Conservation (phyloP, 768 basidiomycete species). For the Neoboletus brunneissimus region DNA sequence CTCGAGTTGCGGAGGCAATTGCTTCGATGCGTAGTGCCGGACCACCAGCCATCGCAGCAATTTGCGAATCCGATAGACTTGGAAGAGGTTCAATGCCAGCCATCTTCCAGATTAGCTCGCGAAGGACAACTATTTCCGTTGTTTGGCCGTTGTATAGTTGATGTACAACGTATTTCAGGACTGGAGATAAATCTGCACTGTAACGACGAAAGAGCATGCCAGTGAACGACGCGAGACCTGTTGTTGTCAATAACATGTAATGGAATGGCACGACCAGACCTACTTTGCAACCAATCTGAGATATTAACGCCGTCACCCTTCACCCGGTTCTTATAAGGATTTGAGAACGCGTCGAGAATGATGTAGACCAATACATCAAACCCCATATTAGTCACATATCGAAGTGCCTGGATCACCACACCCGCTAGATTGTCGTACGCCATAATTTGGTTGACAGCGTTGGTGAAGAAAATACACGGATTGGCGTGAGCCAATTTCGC, state of each 20-base stretch:
- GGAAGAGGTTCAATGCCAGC: slow-evolving; percentile 90
- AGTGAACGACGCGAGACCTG: slow-evolving; percentile 90
- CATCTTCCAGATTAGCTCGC: slow-evolving; percentile 93
- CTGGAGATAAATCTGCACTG: slow-evolving; percentile 74
- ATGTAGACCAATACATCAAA: slow-evolving; percentile 91
- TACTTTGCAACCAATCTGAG: slow-evolving; percentile 90
- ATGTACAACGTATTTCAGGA: slow-evolving; percentile 89
- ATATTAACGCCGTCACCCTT: slow-evolving; percentile 92
- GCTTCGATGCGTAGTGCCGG: slow-evolving; percentile 84
- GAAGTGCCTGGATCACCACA: slow-evolving; percentile 84
- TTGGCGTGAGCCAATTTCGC: slow-evolving; percentile 95
- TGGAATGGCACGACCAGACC: slow-evolving; percentile 32
- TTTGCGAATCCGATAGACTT: slow-evolving; percentile 84
- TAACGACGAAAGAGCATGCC: slow-evolving; percentile 90
- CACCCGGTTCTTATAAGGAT: slow-evolving; percentile 74
- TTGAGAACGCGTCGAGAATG: slow-evolving; percentile 82
- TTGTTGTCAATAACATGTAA: slow-evolving; percentile 19
- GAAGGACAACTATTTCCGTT: slow-evolving; percentile 87
- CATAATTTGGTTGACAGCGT: slow-evolving; percentile 92
- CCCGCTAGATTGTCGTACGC: slow-evolving; percentile 91
- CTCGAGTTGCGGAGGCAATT: slow-evolving; percentile 73
- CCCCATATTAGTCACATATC: slow-evolving; percentile 89
- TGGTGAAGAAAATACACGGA: slow-evolving; percentile 85
- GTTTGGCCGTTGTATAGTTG: slow-evolving; percentile 81
- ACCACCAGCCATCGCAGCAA: slow-evolving; percentile 89